Base-by-base conservation (phyloP, 345 rosid genomes). In the Eucalyptus melliodora region DNA sequence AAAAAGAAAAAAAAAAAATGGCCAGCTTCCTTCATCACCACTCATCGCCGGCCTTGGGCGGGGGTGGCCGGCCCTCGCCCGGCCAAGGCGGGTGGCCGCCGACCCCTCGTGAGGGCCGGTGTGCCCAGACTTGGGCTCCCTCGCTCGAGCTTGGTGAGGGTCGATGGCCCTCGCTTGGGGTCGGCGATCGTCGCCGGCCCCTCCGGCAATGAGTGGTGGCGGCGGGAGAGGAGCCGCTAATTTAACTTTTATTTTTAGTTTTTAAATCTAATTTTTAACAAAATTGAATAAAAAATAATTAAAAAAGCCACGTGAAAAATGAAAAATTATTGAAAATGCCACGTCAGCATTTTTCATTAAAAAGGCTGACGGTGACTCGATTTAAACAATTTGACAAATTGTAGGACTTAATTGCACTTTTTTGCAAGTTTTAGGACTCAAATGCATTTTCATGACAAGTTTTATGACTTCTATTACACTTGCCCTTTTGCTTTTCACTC, bases 331-430 rank as follows among this genome's bases (percentile, higher is more conserved):
- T 50, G 0, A 50, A 50, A 50, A 50, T 16, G 53, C 0, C 7
- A 50, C 3, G 1, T 15, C 3, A 2, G 1, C 19, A 6, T 50
- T 50, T 50, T 50, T 0, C 0, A 1, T 50, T 50, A 16, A 50
- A 50, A 50, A 2, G 0, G 19, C 0, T 0, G 0, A 50, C 7
- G 0, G 0, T 15, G 3, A 50, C 3, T 50, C 0, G 0, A 50
- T 50, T 2, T 0, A 50, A 50, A 50, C 0, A 50, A 15, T 15
- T 50, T 15, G 7, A 50, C 3, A 16, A 16, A 0, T 50, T 50
- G 2, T 15, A 50, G 0, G 3, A 50, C 0, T 50, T 50, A 0
- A 6, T 50, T 50, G 7, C 3, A 50, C 0, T 50, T 50, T 50
- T 50, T 50, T 50, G 13, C 5, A 49, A 49, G 0, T 49, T 49